Evolutionary conservation across 2,329 filamentous ascomycete species (phyloP).

Genomic region (Diplodia intermedia): DNA sequence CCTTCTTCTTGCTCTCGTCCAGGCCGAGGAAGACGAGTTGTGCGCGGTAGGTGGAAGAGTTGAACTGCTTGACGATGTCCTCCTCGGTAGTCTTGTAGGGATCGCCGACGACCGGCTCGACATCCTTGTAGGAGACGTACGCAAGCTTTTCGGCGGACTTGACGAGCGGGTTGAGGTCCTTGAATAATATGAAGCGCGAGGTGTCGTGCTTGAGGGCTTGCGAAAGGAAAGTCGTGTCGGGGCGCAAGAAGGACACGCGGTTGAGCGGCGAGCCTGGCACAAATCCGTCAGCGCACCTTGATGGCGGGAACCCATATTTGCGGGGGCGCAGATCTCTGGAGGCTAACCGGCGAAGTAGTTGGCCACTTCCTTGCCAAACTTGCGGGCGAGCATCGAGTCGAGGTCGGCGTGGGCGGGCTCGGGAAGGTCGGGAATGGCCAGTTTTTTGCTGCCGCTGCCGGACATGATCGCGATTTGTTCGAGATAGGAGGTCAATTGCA

Average conservation of each 20-base stretch:
- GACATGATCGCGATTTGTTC: conserved; percentile 32
- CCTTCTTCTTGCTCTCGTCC: conserved; percentile 65
- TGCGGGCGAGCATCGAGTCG: conserved; percentile 75
- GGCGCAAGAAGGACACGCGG: conserved; percentile 78
- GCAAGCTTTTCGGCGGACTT: conserved; percentile 67
- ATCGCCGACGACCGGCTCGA: conserved; percentile 74
- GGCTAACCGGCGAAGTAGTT: conserved; percentile 76
- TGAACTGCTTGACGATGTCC: conserved; percentile 73
- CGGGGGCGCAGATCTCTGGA: too few relatives aligned
- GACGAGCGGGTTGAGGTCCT: conserved; percentile 77
- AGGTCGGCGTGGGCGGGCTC: conserved; percentile 64
- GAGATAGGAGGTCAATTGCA: conserved; percentile 33
- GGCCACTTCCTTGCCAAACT: conserved; percentile 78
- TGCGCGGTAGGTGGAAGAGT: conserved; percentile 71
- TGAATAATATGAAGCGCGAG: conserved; percentile 78
- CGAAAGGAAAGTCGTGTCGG: conserved; percentile 73
- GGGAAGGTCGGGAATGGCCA: conserved; percentile 58
- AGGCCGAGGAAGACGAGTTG: conserved; percentile 85
- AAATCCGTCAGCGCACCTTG: conserved; percentile 26
- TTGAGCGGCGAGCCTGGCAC: conserved; percentile 72
- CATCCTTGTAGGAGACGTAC: conserved; percentile 71
- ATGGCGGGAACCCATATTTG: not conserved
- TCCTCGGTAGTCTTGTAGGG: conserved; percentile 76
- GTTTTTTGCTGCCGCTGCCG: conserved; percentile 26
- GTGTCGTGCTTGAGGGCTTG: conserved; percentile 70